phyloP scores from a whole-genome alignment of 2,329 filamentous ascomycete genomes.

The Phyllachora maydis region DNA sequence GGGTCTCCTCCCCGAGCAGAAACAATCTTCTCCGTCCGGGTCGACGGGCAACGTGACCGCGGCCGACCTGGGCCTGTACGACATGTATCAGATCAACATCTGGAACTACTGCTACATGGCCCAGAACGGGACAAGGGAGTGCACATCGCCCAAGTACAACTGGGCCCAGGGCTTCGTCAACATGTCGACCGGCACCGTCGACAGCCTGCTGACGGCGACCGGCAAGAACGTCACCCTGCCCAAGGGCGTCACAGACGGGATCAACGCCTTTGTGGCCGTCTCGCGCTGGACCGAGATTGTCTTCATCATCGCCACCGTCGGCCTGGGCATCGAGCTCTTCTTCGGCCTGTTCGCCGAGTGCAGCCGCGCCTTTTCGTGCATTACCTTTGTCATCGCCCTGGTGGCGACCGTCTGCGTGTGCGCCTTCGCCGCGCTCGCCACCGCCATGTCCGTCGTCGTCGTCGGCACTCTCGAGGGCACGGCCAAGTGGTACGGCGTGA shows the following conservation, averaged over 20 bases:
- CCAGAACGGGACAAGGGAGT: conserved; percentile 35
- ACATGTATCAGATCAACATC: conserved; percentile 64
- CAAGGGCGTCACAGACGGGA: conserved; percentile 38
- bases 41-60: conserved; percentile 31
- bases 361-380: conserved; percentile 60
- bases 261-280: conserved; percentile 55
- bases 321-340: conserved; percentile 51
- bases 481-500: conserved; percentile 51
- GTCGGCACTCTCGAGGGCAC: conserved; percentile 45
- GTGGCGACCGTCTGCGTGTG: conserved; percentile 34
- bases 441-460: conserved; percentile 51
- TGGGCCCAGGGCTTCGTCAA: conserved; percentile 61
- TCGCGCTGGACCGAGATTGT: conserved; percentile 68
- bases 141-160: conserved; percentile 49
- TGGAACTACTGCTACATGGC: conserved; percentile 69
- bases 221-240: conserved; percentile 44
- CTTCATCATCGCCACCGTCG: conserved; percentile 53
- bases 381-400: conserved; percentile 57
- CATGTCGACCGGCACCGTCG: conserved; percentile 32
- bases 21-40: too few species aligned
- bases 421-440: conserved; percentile 51
- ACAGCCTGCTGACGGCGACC: conserved; percentile 24
- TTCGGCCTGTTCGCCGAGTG: conserved; percentile 69
- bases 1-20: too few species aligned
- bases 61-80: conserved; percentile 37